Conservation (phyloP, 805 yeast genomes). For the Kuraishia piskuri region DNA sequence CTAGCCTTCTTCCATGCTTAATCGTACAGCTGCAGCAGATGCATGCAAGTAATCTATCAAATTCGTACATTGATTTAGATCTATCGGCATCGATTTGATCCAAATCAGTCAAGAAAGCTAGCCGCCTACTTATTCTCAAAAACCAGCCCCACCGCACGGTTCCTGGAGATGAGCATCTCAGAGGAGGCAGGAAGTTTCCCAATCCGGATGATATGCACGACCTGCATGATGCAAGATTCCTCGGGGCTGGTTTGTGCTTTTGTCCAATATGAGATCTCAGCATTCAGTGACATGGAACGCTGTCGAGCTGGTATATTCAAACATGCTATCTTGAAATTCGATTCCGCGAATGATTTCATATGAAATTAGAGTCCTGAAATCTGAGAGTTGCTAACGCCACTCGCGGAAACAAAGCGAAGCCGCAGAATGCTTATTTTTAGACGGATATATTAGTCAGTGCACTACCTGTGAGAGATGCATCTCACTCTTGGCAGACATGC, state of each 20-base stretch:
- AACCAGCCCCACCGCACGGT: not conserved
- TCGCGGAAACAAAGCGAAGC: not conserved
- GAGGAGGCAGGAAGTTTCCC: slow-evolving; percentile 1
- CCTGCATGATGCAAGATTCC: not conserved
- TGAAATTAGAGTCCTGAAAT: not conserved
- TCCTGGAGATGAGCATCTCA: not conserved
- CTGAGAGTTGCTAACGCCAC: not conserved
- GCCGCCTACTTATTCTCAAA: not conserved
- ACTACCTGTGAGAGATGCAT: not conserved
- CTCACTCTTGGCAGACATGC: not conserved
- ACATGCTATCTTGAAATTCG: not conserved
- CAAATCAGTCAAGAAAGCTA: not conserved
- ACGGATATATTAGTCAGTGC: not conserved
- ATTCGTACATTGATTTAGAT: not conserved
- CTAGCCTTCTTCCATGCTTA: not conserved
- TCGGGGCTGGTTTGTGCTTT: not conserved
- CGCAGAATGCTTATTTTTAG: not conserved
- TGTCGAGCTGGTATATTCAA: not conserved
- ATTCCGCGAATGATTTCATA: not conserved
- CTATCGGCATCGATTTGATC: not conserved
- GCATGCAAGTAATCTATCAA: slow-evolving; percentile 1
- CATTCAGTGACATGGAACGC: too few relatives aligned
- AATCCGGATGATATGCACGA: not conserved
- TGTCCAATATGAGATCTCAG: not conserved
- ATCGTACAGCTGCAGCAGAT: not conserved